phyloP scores from a whole-genome alignment of 1,284 basidiomycete genomes.

The Mycena citricolor region DNA sequence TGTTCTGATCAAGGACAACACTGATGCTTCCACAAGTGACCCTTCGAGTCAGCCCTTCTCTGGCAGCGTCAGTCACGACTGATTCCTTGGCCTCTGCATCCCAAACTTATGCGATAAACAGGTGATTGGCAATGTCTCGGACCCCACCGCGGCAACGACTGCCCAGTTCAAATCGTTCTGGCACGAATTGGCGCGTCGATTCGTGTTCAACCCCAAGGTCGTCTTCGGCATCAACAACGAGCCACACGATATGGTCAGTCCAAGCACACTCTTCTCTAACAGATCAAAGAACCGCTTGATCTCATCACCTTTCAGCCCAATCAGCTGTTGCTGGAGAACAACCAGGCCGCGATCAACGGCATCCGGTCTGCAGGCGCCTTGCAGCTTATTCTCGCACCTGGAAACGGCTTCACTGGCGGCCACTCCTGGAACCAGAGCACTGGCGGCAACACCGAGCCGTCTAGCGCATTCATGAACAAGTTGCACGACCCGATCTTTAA shows the following conservation, averaged over 20 bases:
- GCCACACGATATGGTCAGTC: constrained; percentile 42
- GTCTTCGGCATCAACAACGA: constrained; percentile 46
- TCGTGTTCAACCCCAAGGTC: constrained; percentile 37
- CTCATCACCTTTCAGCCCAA: too few relatives aligned
- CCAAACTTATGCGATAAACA: constrained; percentile 14
- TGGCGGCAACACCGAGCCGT: constrained; percentile 34
- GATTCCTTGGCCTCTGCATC: not conserved
- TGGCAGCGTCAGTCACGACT: constrained; percentile 38
- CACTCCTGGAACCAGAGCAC: constrained; percentile 44
- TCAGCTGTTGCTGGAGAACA: constrained; percentile 38
- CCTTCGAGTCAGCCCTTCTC: constrained; percentile 43
- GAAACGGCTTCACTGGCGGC: constrained; percentile 46
- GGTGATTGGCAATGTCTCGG: constrained; percentile 45
- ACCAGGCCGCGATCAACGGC: constrained; percentile 45
- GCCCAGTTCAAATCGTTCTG: constrained; percentile 39
- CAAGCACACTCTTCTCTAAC: too few relatives aligned
- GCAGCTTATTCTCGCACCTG: constrained; percentile 46
- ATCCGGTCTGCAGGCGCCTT: constrained; percentile 41
- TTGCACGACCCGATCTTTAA: constrained; percentile 42
- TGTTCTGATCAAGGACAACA: not conserved
- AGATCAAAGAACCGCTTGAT: too few relatives aligned
- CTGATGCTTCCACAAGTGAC: too few relatives aligned
- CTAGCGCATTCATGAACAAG: constrained; percentile 43
- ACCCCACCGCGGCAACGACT: constrained; percentile 44
- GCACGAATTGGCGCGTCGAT: constrained; percentile 37